A percentile compares a stretch with the other conserved stretches of the same genome.
phyloP scores from a whole-genome alignment of 768 basidiomycete species.

The Lyophyllum atratum region DNA sequence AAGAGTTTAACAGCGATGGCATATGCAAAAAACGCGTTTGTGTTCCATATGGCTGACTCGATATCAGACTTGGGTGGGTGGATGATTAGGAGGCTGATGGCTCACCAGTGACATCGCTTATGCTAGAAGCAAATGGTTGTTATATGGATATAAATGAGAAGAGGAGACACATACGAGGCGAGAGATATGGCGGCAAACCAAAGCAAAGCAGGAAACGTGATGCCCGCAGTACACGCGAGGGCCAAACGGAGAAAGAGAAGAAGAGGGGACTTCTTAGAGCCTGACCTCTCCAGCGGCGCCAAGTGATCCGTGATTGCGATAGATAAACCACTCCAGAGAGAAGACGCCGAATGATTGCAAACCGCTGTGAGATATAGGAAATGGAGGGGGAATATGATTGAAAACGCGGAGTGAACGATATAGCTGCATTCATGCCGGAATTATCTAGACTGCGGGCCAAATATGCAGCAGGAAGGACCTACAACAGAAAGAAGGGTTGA shows the following conservation, averaged over 20 bases:
- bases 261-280: constrained; percentile 38
- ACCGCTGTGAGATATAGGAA: constrained; percentile 60
- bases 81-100: constrained; percentile 2
- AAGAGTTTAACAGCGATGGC: constrained; percentile 77
- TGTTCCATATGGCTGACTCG: constrained; percentile 72
- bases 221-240: constrained; percentile 51
- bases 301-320: constrained; percentile 52
- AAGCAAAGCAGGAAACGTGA: constrained; percentile 65
- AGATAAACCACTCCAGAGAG: constrained; percentile 54
- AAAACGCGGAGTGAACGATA: constrained; percentile 82
- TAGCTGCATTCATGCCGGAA: constrained; percentile 49
- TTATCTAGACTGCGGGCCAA: background rate
- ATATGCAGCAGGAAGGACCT: constrained; percentile 26
- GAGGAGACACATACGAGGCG: constrained; percentile 60
- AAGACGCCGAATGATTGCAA: constrained; percentile 45
- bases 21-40: constrained; percentile 91
- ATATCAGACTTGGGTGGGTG: constrained; percentile 17
- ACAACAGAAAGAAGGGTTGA: constrained; percentile 92
- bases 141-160: constrained; percentile 7
- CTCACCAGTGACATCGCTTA: constrained; percentile 78
- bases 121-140: constrained; percentile 38
- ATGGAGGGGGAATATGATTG: constrained; percentile 82
- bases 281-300: constrained; percentile 29
- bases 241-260: constrained; percentile 39
- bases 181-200: constrained; percentile 77